Conservation (phyloP, 768 basidiomycete species). For the Leccinum variicolor region DNA sequence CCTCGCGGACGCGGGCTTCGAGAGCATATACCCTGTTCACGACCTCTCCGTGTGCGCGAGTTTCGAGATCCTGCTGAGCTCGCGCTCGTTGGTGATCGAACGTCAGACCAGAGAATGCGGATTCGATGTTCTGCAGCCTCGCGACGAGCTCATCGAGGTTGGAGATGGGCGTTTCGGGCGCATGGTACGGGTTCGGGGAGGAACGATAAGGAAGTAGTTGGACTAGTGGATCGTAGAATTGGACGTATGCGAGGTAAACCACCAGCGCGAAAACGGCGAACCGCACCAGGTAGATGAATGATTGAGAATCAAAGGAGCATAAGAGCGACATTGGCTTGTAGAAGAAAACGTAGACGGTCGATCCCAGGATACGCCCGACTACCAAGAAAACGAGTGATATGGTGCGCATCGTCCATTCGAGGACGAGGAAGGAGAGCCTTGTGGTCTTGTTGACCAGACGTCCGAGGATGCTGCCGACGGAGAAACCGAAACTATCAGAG, state of each 20-base stretch:
- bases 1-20: slow-evolving; percentile 49
- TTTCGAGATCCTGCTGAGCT: slow-evolving; percentile 50
- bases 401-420: slow-evolving; percentile 23
- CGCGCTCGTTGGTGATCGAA: slow-evolving; percentile 50
- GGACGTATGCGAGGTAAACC: slow-evolving; percentile 45
- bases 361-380: slow-evolving; percentile 48
- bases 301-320: slow-evolving; percentile 29
- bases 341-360: slow-evolving; percentile 44
- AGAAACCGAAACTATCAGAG: slow-evolving; percentile 32
- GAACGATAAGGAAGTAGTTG: slow-evolving; percentile 33
- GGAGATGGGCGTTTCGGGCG: slow-evolving; percentile 58
- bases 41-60: slow-evolving; percentile 49
- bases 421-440: slow-evolving; percentile 29
- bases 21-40: slow-evolving; percentile 51
- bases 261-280: slow-evolving; percentile 41
- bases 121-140: slow-evolving; percentile 63
- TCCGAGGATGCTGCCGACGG: slow-evolving; percentile 46
- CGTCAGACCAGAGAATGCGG: slow-evolving; percentile 56
- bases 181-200: slow-evolving; percentile 38
- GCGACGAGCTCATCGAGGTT: slow-evolving; percentile 63
- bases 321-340: slow-evolving; percentile 45
- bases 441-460: slow-evolving; percentile 36
- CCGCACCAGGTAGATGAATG: slow-evolving; percentile 36
- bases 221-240: slow-evolving; percentile 37
- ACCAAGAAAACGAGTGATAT: slow-evolving; percentile 39